phyloP scores from a whole-genome alignment of 305 asterid genomes.

The Fraxinus ornus region DNA sequence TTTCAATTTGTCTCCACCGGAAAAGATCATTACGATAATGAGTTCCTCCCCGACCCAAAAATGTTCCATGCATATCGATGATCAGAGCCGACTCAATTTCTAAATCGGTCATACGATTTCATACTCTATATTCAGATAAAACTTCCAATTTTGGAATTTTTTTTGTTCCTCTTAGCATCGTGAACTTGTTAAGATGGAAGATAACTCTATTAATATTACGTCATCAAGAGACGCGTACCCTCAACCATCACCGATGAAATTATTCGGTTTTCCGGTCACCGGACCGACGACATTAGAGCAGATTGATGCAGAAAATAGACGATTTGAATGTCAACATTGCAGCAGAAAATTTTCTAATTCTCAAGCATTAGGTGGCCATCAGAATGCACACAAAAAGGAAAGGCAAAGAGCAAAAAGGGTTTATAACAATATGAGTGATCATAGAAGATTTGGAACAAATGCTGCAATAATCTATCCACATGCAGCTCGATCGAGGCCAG shows the following conservation, averaged over 20 bases:
- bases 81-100: not conserved
- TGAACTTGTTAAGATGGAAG: conserved; percentile 39
- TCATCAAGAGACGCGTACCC: conserved; percentile 24
- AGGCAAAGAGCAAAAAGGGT: conserved; percentile 53
- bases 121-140: not conserved
- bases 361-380: conserved; percentile 63
- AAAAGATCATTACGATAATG: not conserved
- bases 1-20: not conserved
- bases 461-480: conserved; percentile 35
- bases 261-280: conserved; percentile 55
- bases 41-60: not conserved
- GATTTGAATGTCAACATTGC: conserved; percentile 62
- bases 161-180: not conserved
- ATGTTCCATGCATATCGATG: not conserved
- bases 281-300: conserved; percentile 11
- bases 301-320: conserved; percentile 26
- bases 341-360: conserved; percentile 50
- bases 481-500: conserved; percentile 35
- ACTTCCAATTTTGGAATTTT: not conserved
- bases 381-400: conserved; percentile 66
- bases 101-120: not conserved
- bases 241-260: conserved; percentile 41
- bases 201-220: conserved; percentile 30
- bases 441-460: conserved; percentile 34
- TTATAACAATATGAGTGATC: conserved; percentile 21